phyloP scores from a whole-genome alignment of 2,329 filamentous ascomycete genomes.

The Fusarium xylarioides region DNA sequence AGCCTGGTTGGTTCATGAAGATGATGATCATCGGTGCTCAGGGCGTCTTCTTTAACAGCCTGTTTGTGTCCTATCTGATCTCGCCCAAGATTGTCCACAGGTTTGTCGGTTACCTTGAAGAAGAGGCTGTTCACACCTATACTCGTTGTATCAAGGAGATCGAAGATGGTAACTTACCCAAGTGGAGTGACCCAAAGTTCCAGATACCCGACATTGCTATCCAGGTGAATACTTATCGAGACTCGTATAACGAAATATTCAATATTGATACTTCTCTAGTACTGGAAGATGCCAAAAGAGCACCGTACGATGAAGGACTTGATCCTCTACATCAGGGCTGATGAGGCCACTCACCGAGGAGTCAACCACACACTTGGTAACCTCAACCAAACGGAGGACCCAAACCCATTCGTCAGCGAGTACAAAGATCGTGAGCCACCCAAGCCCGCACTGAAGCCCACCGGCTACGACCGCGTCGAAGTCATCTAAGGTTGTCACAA shows the following conservation, averaged over 20 bases:
- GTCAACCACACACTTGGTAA: conserved; percentile 97
- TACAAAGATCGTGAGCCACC: conserved; percentile 78
- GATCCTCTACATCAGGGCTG: conserved; percentile 87
- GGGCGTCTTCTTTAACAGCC: conserved; percentile 94
- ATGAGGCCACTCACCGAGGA: conserved; percentile 89
- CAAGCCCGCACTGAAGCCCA: conserved; percentile 70
- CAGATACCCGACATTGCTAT: conserved; percentile 88
- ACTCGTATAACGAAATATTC: background rate
- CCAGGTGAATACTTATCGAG: conserved; percentile 50
- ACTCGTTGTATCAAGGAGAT: conserved; percentile 88
- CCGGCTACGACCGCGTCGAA: conserved; percentile 86
- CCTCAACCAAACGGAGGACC: conserved; percentile 83
- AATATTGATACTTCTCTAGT: conserved; percentile 52
- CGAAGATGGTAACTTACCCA: conserved; percentile 82
- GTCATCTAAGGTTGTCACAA: conserved; percentile 62
- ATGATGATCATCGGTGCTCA: conserved; percentile 91
- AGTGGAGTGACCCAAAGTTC: conserved; percentile 77
- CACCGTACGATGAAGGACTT: conserved; percentile 85
- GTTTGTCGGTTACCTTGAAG: conserved; percentile 96
- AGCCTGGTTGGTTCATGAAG: conserved; percentile 83
- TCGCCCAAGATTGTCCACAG: conserved; percentile 90
- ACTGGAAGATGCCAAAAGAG: conserved; percentile 94
- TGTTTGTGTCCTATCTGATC: conserved; percentile 89
- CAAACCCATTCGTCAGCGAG: conserved; percentile 88
- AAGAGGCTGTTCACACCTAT: conserved; percentile 97